Percentiles rank a stretch among this genome's conserved stretches.
Evolutionary conservation across 2,329 filamentous ascomycete species (phyloP).

Genomic region (Diaporthe ilicicola): DNA sequence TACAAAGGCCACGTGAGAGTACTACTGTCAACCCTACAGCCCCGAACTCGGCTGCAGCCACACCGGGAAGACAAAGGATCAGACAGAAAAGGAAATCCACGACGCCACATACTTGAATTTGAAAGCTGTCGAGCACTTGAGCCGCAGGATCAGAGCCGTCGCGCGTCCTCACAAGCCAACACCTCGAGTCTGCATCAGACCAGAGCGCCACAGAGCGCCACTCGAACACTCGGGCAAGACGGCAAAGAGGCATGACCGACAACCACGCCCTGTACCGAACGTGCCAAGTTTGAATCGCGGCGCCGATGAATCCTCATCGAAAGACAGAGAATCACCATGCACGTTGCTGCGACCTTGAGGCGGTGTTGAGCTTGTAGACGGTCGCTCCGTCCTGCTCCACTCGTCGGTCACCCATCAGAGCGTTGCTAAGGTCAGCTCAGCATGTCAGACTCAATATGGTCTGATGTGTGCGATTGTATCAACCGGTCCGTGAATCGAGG

Average conservation of each 20-base stretch:
- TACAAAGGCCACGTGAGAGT: conserved; percentile 11
- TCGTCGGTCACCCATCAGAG: neutral
- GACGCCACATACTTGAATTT: neutral
- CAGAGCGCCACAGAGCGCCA: neutral
- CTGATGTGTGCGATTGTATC: neutral
- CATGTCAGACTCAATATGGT: neutral
- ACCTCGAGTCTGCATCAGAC: neutral
- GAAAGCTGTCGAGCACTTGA: conserved; percentile 3
- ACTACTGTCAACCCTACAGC: neutral
- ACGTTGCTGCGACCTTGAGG: neutral
- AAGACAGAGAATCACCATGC: neutral
- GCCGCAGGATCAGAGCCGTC: conserved; percentile 9
- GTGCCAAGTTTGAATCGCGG: conserved; percentile 1
- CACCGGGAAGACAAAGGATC: neutral
- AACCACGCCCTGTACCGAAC: neutral
- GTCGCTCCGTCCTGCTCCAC: neutral
- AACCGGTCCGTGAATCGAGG: neutral
- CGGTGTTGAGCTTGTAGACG: neutral
- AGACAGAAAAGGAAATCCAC: conserved; percentile 4
- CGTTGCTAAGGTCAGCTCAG: neutral
- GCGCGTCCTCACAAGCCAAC: neutral
- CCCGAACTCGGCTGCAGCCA: neutral
- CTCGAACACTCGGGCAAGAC: neutral
- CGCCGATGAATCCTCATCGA: neutral
- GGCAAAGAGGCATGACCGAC: neutral